Percentiles rank a stretch among this genome's conserved stretches.
Conservation (phyloP, 371 early-diverging fungal species). For the Amoeboaphelidium protococcarum region DNA sequence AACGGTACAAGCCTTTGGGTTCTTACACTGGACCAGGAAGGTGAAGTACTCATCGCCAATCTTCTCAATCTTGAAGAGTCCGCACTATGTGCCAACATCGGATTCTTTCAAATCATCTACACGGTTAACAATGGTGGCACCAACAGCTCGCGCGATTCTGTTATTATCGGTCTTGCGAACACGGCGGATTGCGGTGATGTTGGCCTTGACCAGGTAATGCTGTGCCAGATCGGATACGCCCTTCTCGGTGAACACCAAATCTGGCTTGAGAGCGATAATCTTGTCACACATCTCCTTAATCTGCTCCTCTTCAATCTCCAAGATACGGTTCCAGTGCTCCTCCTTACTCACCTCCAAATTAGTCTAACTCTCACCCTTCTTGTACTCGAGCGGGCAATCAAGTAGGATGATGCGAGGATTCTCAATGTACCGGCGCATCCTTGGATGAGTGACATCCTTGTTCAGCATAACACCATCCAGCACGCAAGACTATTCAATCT, state of each 20-base stretch:
- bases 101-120: conserved; percentile 86
- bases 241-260: conserved; percentile 98
- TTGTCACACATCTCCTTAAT: conserved; percentile 85
- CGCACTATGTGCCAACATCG: conserved; percentile 87
- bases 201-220: conserved; percentile 87
- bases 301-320: conserved; percentile 99
- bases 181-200: conserved; percentile 96
- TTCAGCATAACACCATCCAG: conserved; percentile 96
- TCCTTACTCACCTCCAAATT: conserved; percentile 94
- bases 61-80: conserved; percentile 86
- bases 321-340: conserved; percentile 81
- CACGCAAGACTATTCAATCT: conserved; percentile 85
- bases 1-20: conserved; percentile 97
- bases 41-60: conserved; percentile 98
- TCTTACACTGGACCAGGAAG: conserved; percentile 74
- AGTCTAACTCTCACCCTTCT: conserved; percentile 99
- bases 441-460: conserved; percentile 98
- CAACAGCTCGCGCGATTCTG: conserved; percentile 93
- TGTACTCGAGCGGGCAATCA: conserved; percentile 99
- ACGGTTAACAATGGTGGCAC: conserved; percentile 90
- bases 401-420: conserved; percentile 93
- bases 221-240: conserved; percentile 95
- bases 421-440: conserved; percentile 95
- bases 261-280: conserved; percentile 88
- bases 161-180: conserved; percentile 96